Conservation (phyloP, 2,329 filamentous ascomycete species). For the Sclerotinia spermophila region DNA sequence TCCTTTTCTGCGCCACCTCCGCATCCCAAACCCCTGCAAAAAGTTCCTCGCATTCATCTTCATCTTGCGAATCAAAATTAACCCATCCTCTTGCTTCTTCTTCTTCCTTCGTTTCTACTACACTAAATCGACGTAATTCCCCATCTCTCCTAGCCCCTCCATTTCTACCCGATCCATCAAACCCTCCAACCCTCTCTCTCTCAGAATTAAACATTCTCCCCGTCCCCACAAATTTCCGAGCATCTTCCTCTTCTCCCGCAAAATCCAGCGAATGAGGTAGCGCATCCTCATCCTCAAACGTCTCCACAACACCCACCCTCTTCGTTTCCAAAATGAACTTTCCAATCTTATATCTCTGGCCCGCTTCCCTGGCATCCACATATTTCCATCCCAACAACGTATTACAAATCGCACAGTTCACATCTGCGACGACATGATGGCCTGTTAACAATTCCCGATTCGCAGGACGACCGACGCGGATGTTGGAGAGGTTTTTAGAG, state of each 20-base stretch:
- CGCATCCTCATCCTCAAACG: conserved; percentile 49
- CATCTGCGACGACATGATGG: conserved; percentile 61
- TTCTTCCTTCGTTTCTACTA: conserved; percentile 15
- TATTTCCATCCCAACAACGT: conserved; percentile 66
- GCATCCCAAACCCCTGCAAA: conserved; percentile 61
- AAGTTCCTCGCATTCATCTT: conserved; percentile 64
- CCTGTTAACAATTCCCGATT: conserved; percentile 59
- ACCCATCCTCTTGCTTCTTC: conserved; percentile 53
- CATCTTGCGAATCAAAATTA: conserved; percentile 49
- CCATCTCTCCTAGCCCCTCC: conserved; percentile 41
- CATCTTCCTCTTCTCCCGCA: conserved; percentile 48
- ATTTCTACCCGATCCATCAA: conserved; percentile 41
- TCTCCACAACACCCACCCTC: conserved; percentile 49
- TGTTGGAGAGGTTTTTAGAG: conserved; percentile 48
- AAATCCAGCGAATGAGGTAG: conserved; percentile 8
- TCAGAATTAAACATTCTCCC: conserved; percentile 63
- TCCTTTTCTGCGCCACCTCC: conserved; percentile 37
- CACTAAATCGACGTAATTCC: background rate
- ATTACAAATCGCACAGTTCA: conserved; percentile 54
- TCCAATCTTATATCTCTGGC: conserved; percentile 64
- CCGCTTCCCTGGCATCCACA: conserved; percentile 55
- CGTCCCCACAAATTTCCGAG: conserved; percentile 50
- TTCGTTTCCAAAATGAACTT: conserved; percentile 65
- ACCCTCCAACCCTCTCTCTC: conserved; percentile 53
- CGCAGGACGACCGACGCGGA: conserved; percentile 52